Evolutionary conservation across 2,329 filamentous ascomycete species (phyloP), one percentile per base, ranked within the genome.

Genomic region (Fusarium solani-melongenae): DNA sequence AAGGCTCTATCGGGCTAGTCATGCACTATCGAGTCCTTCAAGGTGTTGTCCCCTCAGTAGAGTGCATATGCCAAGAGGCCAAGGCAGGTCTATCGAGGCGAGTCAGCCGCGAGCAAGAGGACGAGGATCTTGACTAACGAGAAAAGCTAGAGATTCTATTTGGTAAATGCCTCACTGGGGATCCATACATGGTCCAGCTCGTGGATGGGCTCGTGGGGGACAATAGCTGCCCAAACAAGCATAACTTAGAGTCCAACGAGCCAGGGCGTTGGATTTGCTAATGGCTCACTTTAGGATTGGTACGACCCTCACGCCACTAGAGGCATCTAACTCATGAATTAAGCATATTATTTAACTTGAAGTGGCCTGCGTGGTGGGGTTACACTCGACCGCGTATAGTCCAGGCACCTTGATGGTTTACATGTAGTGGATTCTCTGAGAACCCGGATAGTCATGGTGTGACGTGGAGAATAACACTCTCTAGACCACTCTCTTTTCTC

Each of bases 301-400:
- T 36, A 33, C 57, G 41, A 41, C 41, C 27, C 34, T 68, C 57
- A 39, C 62, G 39, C 58, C 46, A 61, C 33, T 55, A 8, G 15
- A 9, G 8, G 14, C 38, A 29, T 22, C 62, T 56, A 22, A 29
- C 22, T 51, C 56, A 41, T 56, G 58, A 56, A 58, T 77, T 77
- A 77, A 77, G 76, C 76, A 77, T 77, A 77, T 75, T 74, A 63
- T 65, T 77, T 72, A 72, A 69, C 73, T 75, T 55, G 62, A 77
- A 57, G 34, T 38, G 58, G 66, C 29, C 65, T 58, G 68, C 60
- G 57, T 63, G 39, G 39, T 66, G 57, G 49, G 29, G 59, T 33
- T 46, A 6, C 3, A 41, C 65, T 70, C 49, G 67, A 34, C 20
- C 53, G 1, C 6, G 44, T 41, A 62, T 41, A 51, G 55, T 34